Evolutionary conservation across 305 asterid genomes (phyloP).

Genomic region (Plantago coronopus): DNA sequence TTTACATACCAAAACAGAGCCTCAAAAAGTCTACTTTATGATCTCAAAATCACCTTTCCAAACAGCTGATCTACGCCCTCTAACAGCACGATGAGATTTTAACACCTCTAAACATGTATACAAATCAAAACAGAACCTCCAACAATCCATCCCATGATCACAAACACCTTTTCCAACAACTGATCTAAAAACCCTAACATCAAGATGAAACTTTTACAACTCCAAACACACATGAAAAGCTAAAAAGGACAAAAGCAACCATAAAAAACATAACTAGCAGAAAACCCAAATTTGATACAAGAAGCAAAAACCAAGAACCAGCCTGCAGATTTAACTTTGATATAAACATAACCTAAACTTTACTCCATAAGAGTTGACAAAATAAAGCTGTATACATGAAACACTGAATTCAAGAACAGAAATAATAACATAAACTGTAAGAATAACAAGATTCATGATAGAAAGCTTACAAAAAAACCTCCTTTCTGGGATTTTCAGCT

Average conservation of each 20-base stretch:
- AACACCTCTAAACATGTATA: not conserved
- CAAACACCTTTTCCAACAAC: slow-evolving; percentile 15
- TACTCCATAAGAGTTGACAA: slow-evolving; percentile 19
- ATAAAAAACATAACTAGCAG: slow-evolving; percentile 2
- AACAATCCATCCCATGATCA: not conserved
- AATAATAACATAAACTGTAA: not conserved
- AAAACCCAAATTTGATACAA: too few relatives aligned
- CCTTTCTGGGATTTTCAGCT: slow-evolving; percentile 9
- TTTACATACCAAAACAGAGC: slow-evolving; percentile 16
- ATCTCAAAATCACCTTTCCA: slow-evolving; percentile 12
- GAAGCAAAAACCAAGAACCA: not conserved
- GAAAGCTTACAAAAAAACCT: slow-evolving; percentile 21
- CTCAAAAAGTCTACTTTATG: slow-evolving; percentile 14
- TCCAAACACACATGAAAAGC: not conserved
- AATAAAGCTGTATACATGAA: not conserved
- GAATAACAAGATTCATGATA: not conserved
- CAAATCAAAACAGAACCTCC: not conserved
- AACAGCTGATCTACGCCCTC: slow-evolving; percentile 19
- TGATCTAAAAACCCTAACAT: slow-evolving; percentile 16
- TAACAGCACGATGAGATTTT: slow-evolving; percentile 12
- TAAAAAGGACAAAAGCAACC: not conserved
- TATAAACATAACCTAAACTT: slow-evolving; percentile 19
- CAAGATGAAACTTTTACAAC: slow-evolving; percentile 10
- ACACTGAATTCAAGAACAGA: not conserved
- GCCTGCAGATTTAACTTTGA: slow-evolving; percentile 12